phyloP scores from a whole-genome alignment of 2,329 filamentous ascomycete genomes.

The Alternaria ethzedia region DNA sequence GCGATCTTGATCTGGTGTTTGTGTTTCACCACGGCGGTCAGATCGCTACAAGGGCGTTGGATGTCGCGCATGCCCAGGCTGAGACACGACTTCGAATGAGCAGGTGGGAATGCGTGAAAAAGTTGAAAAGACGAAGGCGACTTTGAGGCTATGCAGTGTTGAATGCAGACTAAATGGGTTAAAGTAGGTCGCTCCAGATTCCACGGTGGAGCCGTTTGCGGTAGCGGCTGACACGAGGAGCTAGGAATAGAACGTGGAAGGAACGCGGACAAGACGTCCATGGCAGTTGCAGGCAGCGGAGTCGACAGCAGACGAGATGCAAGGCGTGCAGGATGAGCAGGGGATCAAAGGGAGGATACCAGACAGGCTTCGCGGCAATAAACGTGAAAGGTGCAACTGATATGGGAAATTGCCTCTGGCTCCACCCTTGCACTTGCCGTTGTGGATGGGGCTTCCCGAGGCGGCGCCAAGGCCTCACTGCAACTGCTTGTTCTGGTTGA shows the following conservation, averaged over 20 bases:
- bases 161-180: slow-evolving; percentile 1
- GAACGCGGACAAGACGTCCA: neutral
- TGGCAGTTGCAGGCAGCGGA: neutral
- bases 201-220: slow-evolving; percentile 4
- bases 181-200: slow-evolving; percentile 7
- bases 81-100: neutral
- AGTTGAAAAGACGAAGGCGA: neutral
- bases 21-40: slow-evolving; percentile 12
- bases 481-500: slow-evolving; percentile 9
- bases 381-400: neutral
- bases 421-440: neutral
- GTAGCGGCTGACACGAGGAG: slow-evolving; percentile 6
- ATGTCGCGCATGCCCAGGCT: slow-evolving; percentile 3
- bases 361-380: neutral
- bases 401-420: slow-evolving; percentile 6
- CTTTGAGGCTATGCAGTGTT: neutral
- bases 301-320: neutral
- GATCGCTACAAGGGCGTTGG: neutral
- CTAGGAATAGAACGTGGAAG: neutral
- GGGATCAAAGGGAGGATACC: neutral
- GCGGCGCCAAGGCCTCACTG: slow-evolving; percentile 4
- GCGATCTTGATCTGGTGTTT: neutral
- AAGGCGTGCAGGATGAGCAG: neutral
- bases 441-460: slow-evolving; percentile 8
- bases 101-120: neutral